Percentiles rank a stretch among this genome's conserved stretches.
Conservation (phyloP, 495 filamentous ascomycete genomes). For the Penicillium bovifimosum region DNA sequence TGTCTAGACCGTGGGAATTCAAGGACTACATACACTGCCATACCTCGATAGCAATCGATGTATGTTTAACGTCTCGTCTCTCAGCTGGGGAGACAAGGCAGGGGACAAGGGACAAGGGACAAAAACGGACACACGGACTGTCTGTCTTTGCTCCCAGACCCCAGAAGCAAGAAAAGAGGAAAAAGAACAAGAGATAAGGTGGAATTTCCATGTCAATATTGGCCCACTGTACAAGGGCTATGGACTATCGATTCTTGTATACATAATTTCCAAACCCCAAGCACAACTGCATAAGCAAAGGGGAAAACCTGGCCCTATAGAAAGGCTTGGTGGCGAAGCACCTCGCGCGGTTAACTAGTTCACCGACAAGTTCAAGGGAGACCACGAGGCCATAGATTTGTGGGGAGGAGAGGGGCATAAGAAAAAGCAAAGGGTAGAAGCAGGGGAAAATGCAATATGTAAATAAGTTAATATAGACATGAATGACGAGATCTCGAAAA, state of each 20-base stretch:
- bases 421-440: background rate
- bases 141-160: background rate
- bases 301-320: background rate
- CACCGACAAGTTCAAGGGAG: background rate
- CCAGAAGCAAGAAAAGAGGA: background rate
- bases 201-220: background rate
- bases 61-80: background rate
- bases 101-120: background rate
- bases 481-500: background rate
- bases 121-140: background rate
- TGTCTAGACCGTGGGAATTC: background rate
- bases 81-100: conserved; percentile 1
- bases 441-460: background rate
- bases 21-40: background rate
- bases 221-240: background rate
- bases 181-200: background rate
- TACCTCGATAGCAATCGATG: background rate
- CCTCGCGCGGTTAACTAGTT: background rate
- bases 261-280: background rate
- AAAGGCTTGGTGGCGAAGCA: background rate
- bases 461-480: background rate
- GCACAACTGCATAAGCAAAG: background rate
- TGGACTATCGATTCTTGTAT: conserved; percentile 2
- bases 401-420: background rate
- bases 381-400: background rate